phyloP scores from a whole-genome alignment of 371 early-diverging fungal species.

The Chytridium lagenaria region DNA sequence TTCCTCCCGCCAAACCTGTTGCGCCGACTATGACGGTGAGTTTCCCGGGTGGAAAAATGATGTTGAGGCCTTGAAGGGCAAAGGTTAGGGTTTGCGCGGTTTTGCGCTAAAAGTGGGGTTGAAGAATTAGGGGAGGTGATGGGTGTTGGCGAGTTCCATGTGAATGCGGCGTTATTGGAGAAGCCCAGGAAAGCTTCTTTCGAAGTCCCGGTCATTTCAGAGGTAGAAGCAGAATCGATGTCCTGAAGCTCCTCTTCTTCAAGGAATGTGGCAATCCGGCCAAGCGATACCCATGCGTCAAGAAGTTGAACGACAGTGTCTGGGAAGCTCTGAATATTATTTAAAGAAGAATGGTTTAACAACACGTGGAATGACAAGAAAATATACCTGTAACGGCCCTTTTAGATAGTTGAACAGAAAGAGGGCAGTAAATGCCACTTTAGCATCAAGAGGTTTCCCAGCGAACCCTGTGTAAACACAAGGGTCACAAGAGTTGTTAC shows the following conservation, averaged over 20 bases:
- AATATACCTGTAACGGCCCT: conserved; percentile 22
- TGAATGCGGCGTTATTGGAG: no score
- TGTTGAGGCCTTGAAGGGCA: conserved; percentile 36
- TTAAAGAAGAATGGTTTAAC: not conserved
- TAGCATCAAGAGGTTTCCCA: conserved; percentile 9
- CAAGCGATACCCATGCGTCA: conserved; percentile 33
- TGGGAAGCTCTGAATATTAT: conserved; percentile 20
- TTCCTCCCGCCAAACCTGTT: no score
- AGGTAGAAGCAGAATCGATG: no score
- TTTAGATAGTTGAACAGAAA: conserved; percentile 26
- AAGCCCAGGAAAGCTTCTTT: no score
- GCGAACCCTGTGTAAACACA: conserved; percentile 23
- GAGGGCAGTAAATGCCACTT: conserved; percentile 29
- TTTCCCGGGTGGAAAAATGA: conserved; percentile 63
- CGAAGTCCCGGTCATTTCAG: no score
- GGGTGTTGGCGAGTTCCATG: no score
- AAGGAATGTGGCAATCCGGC: conserved; percentile 28
- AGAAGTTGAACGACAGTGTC: conserved; percentile 30
- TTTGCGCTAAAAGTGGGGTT: no score
- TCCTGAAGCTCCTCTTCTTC: conserved; percentile 27
- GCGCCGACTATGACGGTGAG: conserved; percentile 71
- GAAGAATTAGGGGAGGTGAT: no score
- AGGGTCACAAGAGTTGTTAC: conserved; percentile 34
- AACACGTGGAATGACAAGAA: not conserved
- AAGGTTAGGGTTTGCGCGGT: no score